A percentile compares a stretch with the other conserved stretches of the same genome.
These are phyloP conservation scores for Suillus paluster DNA, from an alignment of 768 basidiomycete genomes.

Conservation along the genomic window DNA sequence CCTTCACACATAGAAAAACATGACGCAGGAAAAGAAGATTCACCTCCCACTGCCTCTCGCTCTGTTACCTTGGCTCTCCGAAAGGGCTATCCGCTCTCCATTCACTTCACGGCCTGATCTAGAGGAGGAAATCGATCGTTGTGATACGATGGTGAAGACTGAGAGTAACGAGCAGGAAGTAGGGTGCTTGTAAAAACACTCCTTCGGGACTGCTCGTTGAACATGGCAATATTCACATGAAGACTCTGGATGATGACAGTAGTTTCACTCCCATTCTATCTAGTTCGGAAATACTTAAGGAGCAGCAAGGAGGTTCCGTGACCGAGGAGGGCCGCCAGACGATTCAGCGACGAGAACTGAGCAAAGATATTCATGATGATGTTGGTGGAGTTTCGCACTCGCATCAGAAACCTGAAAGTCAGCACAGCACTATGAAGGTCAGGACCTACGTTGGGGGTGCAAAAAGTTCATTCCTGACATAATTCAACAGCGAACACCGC, in stretches of 20 bases:
- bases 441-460: background rate
- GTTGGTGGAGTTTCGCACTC: constrained; percentile 28
- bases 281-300: background rate
- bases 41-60: background rate
- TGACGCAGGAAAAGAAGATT: background rate
- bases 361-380: constrained; percentile 18
- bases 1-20: background rate
- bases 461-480: background rate
- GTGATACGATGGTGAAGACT: background rate
- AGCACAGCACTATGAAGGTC: background rate
- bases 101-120: background rate
- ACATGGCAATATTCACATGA: constrained; percentile 1
- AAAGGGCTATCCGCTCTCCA: background rate
- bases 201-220: background rate
- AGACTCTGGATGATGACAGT: background rate
- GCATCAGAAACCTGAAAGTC: background rate
- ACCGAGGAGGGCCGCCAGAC: background rate
- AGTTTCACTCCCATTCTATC: background rate
- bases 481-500: background rate
- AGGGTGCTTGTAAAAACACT: no score
- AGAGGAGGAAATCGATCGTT: background rate
- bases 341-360: background rate
- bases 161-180: background rate
- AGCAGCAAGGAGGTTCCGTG: background rate
- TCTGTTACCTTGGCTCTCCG: background rate